Base-by-base conservation (phyloP, 371 early-diverging fungal species). In the Mortierella sp. region DNA sequence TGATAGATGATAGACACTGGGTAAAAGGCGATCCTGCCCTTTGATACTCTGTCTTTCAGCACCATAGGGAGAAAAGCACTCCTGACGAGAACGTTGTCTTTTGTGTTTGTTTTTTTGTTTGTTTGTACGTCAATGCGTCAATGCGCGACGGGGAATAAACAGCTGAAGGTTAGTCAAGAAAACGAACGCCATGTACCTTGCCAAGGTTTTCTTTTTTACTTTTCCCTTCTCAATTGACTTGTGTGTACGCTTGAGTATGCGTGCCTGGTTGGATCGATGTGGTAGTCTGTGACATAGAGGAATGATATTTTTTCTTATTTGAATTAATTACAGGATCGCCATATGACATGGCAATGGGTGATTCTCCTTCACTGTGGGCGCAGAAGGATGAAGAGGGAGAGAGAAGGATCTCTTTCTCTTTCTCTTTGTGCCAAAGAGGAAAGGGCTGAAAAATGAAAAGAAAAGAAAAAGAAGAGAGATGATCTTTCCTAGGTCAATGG, bases 1-100 rank as follows among this genome's bases (percentile, higher is more conserved):
- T 73, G 74, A 78, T 73, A 76, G 55, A 70, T 73, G 74, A 78
- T 73, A 76, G 55, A 70, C 70, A 70, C 70, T 69, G 55, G 69
- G 69, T 69, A 57, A 43, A 40, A 24, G 40, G 24, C 40, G 21
- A 21, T 9, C 11, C 19, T 21, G 8, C 40, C 43, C 67, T 67
- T 24, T 67, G 37, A 37, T 9, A 4, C 34, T 61, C 31, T 59
- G 31, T 4, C 28, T 28, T 14, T 61, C 43, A 67, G 67, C 67
- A 24, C 3, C 13, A 67, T 21, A 11, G 43, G 13, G 37, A 21
- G 43, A 34, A 14, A 14, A 40, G 34, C 9, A 24, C 37, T 34
- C 67, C 37, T 67, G 40, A 10, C n/a, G 37, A 37, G 26, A 61
- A 31, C 61, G 61, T 67, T 40, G 67, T 21, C 21, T 21, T 37